Base-by-base conservation (phyloP, 176 grass and related monocot genomes). In the Miscanthus lutarioriparius region DNA sequence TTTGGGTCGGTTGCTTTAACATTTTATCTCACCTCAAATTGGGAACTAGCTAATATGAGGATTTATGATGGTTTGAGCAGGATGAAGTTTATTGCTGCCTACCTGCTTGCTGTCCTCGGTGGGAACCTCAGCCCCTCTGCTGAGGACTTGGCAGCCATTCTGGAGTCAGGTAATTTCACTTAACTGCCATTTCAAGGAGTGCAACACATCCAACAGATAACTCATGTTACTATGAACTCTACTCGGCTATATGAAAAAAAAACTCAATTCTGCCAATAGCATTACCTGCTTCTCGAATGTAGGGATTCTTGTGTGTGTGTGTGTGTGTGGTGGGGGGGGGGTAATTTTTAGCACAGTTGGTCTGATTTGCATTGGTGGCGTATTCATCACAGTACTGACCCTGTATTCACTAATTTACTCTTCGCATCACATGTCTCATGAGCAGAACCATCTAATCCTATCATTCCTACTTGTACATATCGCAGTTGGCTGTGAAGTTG, bases 401-500 rank as follows among this genome's bases (percentile, higher is more conserved):
- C 20, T 14, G 37, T 43, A 45, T 17, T 28, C 0, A 2, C 3
- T 27, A 23, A 7, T 72, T 26, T 72, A 4, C 1, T 9, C 41
- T 28, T 71, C 32, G 0, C 2, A 6, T 36, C 36, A 4, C 36
- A 5, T 71, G 17, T 4, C n/a, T 14, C 5, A 25, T 19, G 30
- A 3, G 4, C 25, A 56, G 6, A 38, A 19, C 7, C 2, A 22
- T 74, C 45, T 91, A 37, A 73, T 32, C 4, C 3, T 32, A 15
- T 7, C 16, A 5, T 27, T 27, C 6, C 22, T 59, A 28, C 38
- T 40, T 8, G 15, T 73, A 6, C 6, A 47, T 74, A 25, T 47
- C 1, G 4, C 74, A 92, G 91, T 92, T 80, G 91, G 91, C 25
- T 86, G 84, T 81, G 91, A 92, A 68, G 75, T 87, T 4, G 91